A percentile compares a stretch with the other conserved stretches of the same genome.
Conservation (phyloP, 441 rosid genomes). For the Lepidium campestre region DNA sequence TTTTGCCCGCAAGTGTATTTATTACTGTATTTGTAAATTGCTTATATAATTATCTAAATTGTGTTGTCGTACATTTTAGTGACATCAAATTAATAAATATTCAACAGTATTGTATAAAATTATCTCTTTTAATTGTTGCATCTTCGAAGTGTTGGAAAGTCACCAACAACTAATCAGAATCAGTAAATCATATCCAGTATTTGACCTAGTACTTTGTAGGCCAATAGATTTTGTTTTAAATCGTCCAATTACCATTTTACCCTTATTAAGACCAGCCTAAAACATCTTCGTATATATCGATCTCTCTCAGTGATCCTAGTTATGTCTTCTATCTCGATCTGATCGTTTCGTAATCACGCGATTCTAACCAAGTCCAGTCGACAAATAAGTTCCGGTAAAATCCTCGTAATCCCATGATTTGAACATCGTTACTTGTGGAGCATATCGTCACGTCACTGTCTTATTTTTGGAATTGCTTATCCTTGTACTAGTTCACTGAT, state of each 20-base stretch:
- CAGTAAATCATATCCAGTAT: not conserved
- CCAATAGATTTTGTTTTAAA: not conserved
- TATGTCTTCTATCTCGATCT: slow-evolving; percentile 22
- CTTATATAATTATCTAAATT: not conserved
- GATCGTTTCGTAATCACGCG: slow-evolving; percentile 3
- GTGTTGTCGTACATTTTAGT: not conserved
- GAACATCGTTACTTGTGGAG: not conserved
- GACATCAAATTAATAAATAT: not conserved
- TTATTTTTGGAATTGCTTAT: not conserved
- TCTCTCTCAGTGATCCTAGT: not conserved
- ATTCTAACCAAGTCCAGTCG: not conserved
- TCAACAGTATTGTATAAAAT: not conserved
- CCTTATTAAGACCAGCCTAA: not conserved
- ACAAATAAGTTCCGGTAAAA: not conserved
- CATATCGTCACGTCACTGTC: not conserved
- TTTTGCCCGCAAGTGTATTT: too few relatives aligned
- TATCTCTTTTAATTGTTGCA: not conserved
- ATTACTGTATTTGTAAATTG: slow-evolving; percentile 9
- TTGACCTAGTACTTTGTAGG: not conserved
- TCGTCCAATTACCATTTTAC: not conserved
- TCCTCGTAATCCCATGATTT: not conserved
- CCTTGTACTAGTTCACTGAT: slow-evolving; percentile 14
- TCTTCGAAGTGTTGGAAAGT: not conserved
- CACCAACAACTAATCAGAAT: slow-evolving; percentile 1
- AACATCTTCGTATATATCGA: slow-evolving; percentile 19